Evolutionary conservation across 108 stramenopile genomes (phyloP).

Genomic region (Pseudonitzschia multiseries): DNA sequence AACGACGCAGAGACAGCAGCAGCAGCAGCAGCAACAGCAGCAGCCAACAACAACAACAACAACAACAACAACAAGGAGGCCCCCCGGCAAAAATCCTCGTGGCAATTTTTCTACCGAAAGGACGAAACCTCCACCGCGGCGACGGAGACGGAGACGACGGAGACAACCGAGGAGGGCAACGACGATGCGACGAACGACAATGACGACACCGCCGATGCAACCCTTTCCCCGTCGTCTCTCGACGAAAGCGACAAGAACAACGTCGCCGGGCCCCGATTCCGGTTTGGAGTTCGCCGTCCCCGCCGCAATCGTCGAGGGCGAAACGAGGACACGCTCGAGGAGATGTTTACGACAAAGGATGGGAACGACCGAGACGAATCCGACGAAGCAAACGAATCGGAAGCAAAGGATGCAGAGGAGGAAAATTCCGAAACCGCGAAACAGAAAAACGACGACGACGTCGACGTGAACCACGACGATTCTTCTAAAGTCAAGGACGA

Average conservation of each 20-base stretch:
- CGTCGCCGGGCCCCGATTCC: neutral
- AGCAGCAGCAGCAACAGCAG: too few species aligned
- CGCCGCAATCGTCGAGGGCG: neutral
- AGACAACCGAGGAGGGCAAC: neutral
- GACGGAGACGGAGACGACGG: neutral
- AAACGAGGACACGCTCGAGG: neutral
- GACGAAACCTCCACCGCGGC: too few species aligned
- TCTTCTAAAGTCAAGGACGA: neutral
- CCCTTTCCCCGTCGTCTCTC: too few species aligned
- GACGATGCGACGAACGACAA: neutral
- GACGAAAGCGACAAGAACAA: neutral
- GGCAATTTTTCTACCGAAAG: slow-evolving; percentile 11
- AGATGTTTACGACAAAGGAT: neutral
- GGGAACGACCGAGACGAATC: neutral
- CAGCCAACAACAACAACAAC: too few species aligned
- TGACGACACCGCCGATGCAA: too few species aligned
- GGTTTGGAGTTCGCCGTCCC: neutral
- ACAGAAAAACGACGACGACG: neutral
- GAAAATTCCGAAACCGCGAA: slow-evolving; percentile 4
- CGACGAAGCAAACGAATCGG: neutral
- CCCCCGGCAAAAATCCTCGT: neutral
- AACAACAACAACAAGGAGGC: too few species aligned
- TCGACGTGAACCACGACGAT: neutral
- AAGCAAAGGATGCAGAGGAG: neutral
- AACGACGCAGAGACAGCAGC: neutral